Evolutionary conservation across 495 filamentous ascomycete species (phyloP), one percentile per base, ranked within the genome.

Genomic region (Penicillium dipodomyicola): DNA sequence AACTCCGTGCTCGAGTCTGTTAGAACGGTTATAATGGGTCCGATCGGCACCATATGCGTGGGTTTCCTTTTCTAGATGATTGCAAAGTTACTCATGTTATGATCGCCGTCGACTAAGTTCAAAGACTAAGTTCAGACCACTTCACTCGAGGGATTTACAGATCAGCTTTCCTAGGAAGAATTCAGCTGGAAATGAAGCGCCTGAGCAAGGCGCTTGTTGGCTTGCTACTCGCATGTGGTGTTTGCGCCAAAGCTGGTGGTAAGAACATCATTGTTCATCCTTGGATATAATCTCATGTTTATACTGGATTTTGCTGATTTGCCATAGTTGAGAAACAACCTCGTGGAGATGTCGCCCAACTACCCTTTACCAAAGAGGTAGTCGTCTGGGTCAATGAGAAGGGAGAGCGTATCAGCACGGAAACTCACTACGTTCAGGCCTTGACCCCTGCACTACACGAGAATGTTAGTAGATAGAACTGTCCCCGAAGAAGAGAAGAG

Each of bases 311-410:
- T 37, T 42, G 41, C 60, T 65, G 20, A 65, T 29, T 3, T 10
- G 1, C 46, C 2, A 20, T 52, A 62, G 58, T 42, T 6, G 39
- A 59, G 9, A 43, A 27, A 29, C 32, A 46, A 22, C 52, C 58
- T 8, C 20, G 43, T 15, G 52, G 23, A 27, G 27, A 37, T 4
- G 43, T 54, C 19, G 27, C 46, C 30, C 52, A 65, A 23, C 25
- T 49, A 37, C 30, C 62, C 48, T 76, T 65, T 41, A 70, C 64
- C 22, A 65, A 75, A 17, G 73, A 83, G 47, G 81, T 87, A 17
- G 72, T 87, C 27, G 81, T 89, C 59, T 87, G 79, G 63, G 82
- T 90, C 27, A 80, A 93, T 64, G 72, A 84, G 48, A 56, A 82
- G 51, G 86, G 87, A 52, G 74, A 82, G 8, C 75, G 77, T 0